These are phyloP conservation scores for Takakia lepidozioides DNA, from an alignment of 225 moss, liverwort and hornwort genomes.

Conservation along the genomic window DNA sequence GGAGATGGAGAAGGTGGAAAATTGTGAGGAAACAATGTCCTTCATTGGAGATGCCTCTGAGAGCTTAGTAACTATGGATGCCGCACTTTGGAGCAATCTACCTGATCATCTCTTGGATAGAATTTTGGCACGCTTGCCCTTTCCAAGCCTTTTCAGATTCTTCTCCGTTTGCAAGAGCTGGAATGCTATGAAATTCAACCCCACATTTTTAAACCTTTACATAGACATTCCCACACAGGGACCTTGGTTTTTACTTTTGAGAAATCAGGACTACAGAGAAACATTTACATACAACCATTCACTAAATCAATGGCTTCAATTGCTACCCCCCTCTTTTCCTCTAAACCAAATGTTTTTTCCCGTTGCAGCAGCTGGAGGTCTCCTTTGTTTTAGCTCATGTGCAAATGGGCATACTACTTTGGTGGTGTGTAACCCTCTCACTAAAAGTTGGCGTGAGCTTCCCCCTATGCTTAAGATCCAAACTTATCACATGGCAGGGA, in stretches of 20 bases:
- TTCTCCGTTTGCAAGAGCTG: slow-evolving; percentile 37
- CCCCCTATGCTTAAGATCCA: slow-evolving; percentile 38
- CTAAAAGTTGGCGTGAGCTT: slow-evolving; percentile 28
- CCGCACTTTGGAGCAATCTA: slow-evolving; percentile 36
- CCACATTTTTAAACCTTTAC: slow-evolving; percentile 33
- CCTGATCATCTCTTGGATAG: slow-evolving; percentile 50
- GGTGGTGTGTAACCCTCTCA: slow-evolving; percentile 38
- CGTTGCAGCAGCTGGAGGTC: slow-evolving; percentile 34
- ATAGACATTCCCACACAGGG: slow-evolving; percentile 6
- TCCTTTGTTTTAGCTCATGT: slow-evolving; percentile 48
- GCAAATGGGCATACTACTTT: slow-evolving; percentile 41
- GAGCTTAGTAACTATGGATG: slow-evolving; percentile 23
- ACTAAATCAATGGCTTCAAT: slow-evolving; percentile 30
- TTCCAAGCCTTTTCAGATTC: slow-evolving; percentile 27
- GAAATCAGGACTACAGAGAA: slow-evolving; percentile 53
- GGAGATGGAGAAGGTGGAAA: slow-evolving; percentile 38
- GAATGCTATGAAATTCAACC: slow-evolving; percentile 22
- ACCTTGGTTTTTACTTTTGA: slow-evolving; percentile 51
- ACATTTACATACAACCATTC: slow-evolving; percentile 31
- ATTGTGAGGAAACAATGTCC: slow-evolving; percentile 13
- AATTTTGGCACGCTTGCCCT: slow-evolving; percentile 33
- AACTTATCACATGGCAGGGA: slow-evolving; percentile 57
- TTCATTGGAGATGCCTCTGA: slow-evolving; percentile 1
- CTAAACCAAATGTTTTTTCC: slow-evolving; percentile 40
- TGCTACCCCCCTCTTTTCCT: slow-evolving; percentile 25